Evolutionary conservation across 1,284 basidiomycete genomes (phyloP), one percentile per base, ranked within the genome.

Genomic region (Peniophora sp.): DNA sequence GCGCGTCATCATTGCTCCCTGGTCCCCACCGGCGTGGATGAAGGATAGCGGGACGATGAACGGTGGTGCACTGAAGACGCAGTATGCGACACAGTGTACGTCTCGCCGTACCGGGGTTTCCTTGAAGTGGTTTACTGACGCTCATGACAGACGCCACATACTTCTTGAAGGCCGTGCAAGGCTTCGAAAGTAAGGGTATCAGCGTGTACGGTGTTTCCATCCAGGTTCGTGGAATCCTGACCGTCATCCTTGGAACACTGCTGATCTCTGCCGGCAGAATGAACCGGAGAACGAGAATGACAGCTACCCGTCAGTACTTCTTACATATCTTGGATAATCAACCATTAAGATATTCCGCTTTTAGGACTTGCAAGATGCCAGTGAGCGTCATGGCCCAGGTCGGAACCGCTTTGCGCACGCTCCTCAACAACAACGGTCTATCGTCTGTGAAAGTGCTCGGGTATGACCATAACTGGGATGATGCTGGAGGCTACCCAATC

Each of bases 11-110:
- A 53, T 77, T 10, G 32, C 74, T 23, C 77, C 77, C 1, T 79
- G 77, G 77, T 77, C 74, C 50, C 73, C 75, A 75, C 77, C 77
- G 2, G 74, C 63, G 12, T 79, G 77, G 77, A 76, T 78, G 75
- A 79, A 77, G 57, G 61, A 60, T 49, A 70, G 66, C 36, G 65
- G 61, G 2, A 68, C 67, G 2, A 73, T 77, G 68, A 62, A 70
- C 3, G 76, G 75, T 2, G 75, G 74, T 16, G 66, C 62, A 32
- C 66, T 78, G 55, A 50, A 46, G 20, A 46, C 51, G 14, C 44
- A 45, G 25, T 22, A 48, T 27, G 25, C 48, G 27, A 51, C 43
- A n/a, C 38, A 48, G 6, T 74, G 75, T 75, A 51, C 51, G 69
- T 63, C 17, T 57, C n/a, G n/a, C n/a, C n/a, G 50, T 23, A 24